Evolutionary conservation across 1,284 basidiomycete genomes (phyloP).

Genomic region (Clitocybe nebularis): DNA sequence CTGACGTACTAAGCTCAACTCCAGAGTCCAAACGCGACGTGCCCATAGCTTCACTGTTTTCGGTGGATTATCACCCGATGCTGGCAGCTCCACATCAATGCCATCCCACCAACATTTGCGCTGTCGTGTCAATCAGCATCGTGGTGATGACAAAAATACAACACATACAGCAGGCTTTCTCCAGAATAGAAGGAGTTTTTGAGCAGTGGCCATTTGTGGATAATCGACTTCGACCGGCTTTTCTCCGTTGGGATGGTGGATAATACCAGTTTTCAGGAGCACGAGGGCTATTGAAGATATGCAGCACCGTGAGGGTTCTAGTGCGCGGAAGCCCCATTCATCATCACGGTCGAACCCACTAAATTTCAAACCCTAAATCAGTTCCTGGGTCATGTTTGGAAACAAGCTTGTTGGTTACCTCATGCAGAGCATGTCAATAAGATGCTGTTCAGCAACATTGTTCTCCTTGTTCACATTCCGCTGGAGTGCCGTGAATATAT

Average conservation of each 20-base stretch:
- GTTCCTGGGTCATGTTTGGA: conserved; percentile 3
- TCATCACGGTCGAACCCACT: conserved; percentile 97
- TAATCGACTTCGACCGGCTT: conserved; percentile 80
- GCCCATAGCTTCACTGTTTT: conserved; percentile 89
- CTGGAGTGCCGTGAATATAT: conserved; percentile 97
- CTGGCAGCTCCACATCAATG: conserved; percentile 81
- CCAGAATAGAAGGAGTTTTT: conserved; percentile 98
- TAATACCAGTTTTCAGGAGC: conserved; percentile 94
- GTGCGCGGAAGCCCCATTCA: conserved; percentile 94
- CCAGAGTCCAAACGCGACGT: conserved; percentile 96
- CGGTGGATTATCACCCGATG: conserved; percentile 43
- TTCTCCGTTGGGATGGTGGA: conserved; percentile 66
- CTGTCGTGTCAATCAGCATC: conserved; percentile 34
- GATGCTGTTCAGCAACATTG: conserved; percentile 96
- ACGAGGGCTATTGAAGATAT: conserved; percentile 98
- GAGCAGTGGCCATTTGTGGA: conserved; percentile 93
- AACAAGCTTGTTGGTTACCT: conserved; percentile 52
- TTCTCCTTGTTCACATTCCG: conserved; percentile 99
- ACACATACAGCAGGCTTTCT: conserved; percentile 90
- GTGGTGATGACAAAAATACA: conserved; percentile 5
- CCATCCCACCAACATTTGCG: conserved; percentile 99
- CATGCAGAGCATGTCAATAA: conserved; percentile 99
- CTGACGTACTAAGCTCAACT: conserved; percentile 83
- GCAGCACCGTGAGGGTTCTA: conserved; percentile 94
- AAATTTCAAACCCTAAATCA: conserved; percentile 11